Conservation (phyloP, 73 alveolate genomes). For the Tetrahymena borealis region DNA sequence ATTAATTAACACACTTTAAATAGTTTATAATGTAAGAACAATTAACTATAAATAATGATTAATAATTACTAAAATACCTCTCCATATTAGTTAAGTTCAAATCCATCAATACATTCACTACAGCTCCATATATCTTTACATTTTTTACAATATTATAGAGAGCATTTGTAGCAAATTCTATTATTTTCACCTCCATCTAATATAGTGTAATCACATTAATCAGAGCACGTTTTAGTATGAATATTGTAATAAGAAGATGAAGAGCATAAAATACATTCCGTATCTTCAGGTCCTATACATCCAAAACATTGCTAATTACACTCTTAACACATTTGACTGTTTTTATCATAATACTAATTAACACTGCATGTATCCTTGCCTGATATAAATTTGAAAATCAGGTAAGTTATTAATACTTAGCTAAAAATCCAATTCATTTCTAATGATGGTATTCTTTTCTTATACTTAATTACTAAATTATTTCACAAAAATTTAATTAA, state of each 20-base stretch:
- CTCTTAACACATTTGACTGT: no score
- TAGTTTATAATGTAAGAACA: no score
- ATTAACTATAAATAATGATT: neutral
- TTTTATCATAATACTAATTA: no score
- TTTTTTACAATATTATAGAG: neutral
- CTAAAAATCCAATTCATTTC: no score
- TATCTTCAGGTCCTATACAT: neutral
- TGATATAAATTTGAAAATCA: no score
- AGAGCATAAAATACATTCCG: neutral
- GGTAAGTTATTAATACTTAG: no score
- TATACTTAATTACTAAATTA: no score
- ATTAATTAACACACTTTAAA: neutral
- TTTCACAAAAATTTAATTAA: no score
- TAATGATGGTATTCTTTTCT: no score
- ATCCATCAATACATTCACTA: neutral
- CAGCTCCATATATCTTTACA: neutral
- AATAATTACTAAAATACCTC: neutral
- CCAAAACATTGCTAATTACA: neutral
- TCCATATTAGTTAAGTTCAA: neutral
- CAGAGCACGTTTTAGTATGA: neutral
- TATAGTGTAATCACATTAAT: neutral
- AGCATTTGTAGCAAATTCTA: neutral
- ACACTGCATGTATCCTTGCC: no score
- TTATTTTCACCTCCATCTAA: neutral
- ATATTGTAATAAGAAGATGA: neutral